phyloP scores from a whole-genome alignment of 495 filamentous ascomycete genomes.

The Penicillium soppii region DNA sequence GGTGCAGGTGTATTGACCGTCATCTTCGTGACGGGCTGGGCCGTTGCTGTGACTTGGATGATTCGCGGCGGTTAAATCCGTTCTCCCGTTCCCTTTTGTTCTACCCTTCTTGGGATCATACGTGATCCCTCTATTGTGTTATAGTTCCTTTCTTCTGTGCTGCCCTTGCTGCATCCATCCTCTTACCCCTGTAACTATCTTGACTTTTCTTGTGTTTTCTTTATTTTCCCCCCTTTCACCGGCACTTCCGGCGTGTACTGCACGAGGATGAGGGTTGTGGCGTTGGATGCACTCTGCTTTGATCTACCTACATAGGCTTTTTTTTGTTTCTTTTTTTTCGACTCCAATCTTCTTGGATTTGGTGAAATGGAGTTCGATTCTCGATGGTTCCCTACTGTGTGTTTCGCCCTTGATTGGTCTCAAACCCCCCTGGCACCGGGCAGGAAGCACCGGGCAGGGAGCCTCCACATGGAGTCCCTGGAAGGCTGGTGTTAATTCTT shows the following conservation, averaged over 20 bases:
- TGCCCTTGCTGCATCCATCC: neutral
- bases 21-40: conserved; percentile 53
- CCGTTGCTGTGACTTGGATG: conserved; percentile 48
- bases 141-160: conserved; percentile 11
- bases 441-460: neutral
- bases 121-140: conserved; percentile 15
- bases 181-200: conserved; percentile 17
- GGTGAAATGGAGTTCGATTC: too few species aligned
- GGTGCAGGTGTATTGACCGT: conserved; percentile 67
- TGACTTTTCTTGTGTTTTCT: neutral
- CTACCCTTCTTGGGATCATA: conserved; percentile 2
- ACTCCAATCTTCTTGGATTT: too few species aligned
- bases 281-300: conserved; percentile 11
- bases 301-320: neutral
- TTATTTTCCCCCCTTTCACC: neutral
- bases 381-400: too few species aligned
- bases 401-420: conserved; percentile 3
- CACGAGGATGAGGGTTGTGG: conserved; percentile 9
- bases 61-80: conserved; percentile 30
- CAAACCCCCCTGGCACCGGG: neutral
- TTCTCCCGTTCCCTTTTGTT: conserved; percentile 2
- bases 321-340: neutral
- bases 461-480: too few species aligned
- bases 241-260: conserved; percentile 12
- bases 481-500: neutral